Evolutionary conservation across 371 early-diverging fungal genomes (phyloP).

Genomic region (Mucor lusitanicus): DNA sequence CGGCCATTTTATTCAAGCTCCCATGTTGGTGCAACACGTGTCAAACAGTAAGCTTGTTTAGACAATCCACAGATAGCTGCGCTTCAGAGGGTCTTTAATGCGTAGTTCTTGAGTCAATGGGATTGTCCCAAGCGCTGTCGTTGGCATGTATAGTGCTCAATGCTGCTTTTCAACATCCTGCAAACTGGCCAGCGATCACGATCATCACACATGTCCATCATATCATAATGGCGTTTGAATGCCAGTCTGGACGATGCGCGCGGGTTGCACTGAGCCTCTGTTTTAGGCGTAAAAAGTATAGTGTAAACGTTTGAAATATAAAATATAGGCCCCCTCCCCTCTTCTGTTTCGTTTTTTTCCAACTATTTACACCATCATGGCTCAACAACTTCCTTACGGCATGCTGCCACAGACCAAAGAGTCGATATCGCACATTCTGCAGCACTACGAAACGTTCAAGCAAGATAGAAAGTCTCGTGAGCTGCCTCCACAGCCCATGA

Average conservation of each 20-base stretch:
- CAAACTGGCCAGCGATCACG: not conserved
- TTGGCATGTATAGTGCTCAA: too few species aligned
- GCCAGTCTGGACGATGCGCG: not conserved
- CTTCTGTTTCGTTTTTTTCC: not conserved
- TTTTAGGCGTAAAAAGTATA: not conserved
- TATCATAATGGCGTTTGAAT: too few species aligned
- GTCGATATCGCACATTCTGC: slow-evolving; percentile 41
- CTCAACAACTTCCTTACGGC: slow-evolving; percentile 7
- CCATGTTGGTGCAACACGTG: not conserved
- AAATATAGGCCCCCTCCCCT: not conserved
- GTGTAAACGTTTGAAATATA: not conserved
- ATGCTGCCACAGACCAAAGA: slow-evolving; percentile 47
- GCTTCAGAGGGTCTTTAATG: not conserved
- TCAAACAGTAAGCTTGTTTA: not conserved
- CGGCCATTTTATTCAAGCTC: not conserved
- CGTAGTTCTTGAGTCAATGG: too few species aligned
- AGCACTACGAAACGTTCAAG: slow-evolving; percentile 33
- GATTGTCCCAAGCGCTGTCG: too few species aligned
- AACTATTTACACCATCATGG: not conserved
- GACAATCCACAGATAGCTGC: not conserved
- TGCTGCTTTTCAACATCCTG: too few species aligned
- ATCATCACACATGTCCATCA: too few species aligned
- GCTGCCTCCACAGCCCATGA: slow-evolving; percentile 49
- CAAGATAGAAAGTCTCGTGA: slow-evolving; percentile 19
- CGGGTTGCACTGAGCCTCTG: not conserved